Evolutionary conservation across 805 yeast species (phyloP), one percentile per base, ranked within the genome.

Genomic region (Wickerhamomyces bisporus): DNA sequence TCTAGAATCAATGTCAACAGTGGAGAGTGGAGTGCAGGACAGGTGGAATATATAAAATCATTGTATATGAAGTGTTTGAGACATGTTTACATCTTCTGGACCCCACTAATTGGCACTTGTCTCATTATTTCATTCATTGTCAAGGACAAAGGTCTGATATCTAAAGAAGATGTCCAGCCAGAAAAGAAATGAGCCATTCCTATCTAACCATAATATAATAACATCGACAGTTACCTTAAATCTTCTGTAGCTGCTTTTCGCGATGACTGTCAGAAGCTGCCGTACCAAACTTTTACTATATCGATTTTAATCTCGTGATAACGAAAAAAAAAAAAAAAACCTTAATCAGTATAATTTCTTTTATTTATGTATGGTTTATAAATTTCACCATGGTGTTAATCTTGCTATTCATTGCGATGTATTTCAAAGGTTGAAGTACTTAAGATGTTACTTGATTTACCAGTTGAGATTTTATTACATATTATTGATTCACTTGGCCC

Each of bases 21-120:
- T 3, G 24, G 41, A 9, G 16, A 41, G 21, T 39, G 41, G 5
- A 32, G 30, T 11, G 18, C 33, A 1, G 46, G 32, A 2, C 49
- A 45, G 36, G 26, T 40, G 15, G 27, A 25, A 4, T 43, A 44
- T 34, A 44, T 49, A 5, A 44, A 28, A 32, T 31, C 37, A 3
- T 32, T 49, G 7, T 49, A 49, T 34, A 43, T 49, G 48, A 39
- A 41, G 30, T 35, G 47, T 20, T 35, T 43, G 21, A 42, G 35
- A 20, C 38, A 44, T 26, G 47, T 49, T 4, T 45, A 41, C 32
- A 43, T 40, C 18, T 32, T 49, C 5, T 49, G 53, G 53, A 43
- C 48, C 13, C 53, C 51, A 13, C 16, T 49, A 17, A 30, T 41
- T 24, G 53, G 45, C 9, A 4, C 17, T 6, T 42, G 48, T 20